These are phyloP conservation scores for Fusarium papillatum DNA, from an alignment of 2,329 filamentous ascomycete species.

Conservation along the genomic window DNA sequence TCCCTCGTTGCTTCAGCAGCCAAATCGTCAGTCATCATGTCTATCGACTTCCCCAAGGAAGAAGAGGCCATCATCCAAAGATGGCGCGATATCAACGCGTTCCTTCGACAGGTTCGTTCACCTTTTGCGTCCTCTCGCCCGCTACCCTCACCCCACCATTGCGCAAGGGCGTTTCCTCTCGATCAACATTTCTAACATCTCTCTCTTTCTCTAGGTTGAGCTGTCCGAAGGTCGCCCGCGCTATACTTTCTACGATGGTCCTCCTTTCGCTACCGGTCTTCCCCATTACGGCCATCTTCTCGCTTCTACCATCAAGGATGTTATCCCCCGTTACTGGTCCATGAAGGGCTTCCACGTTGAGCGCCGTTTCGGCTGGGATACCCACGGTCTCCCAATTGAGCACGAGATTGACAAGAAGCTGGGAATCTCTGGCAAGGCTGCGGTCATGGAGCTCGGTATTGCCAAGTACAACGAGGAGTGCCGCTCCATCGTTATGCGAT, in stretches of 20 bases:
- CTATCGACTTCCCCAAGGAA: conserved; percentile 93
- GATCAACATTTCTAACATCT: conserved; percentile 12
- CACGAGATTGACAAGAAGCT: conserved; percentile 98
- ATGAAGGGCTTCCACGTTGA: conserved; percentile 97
- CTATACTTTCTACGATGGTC: conserved; percentile 96
- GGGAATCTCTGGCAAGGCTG: conserved; percentile 88
- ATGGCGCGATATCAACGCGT: conserved; percentile 95
- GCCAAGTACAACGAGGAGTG: conserved; percentile 94
- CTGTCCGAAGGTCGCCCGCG: conserved; percentile 85
- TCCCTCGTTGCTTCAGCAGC: conserved; percentile 14
- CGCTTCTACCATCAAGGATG: conserved; percentile 96
- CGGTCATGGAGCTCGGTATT: conserved; percentile 88
- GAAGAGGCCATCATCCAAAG: conserved; percentile 87
- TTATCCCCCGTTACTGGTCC: conserved; percentile 96
- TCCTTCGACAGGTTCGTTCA: conserved; percentile 79
- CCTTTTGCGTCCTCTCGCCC: background rate
- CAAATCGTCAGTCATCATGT: conserved; percentile 66
- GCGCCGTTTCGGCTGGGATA: conserved; percentile 94
- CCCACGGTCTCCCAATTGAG: conserved; percentile 94
- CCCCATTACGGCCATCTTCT: conserved; percentile 81
- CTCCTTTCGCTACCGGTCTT: conserved; percentile 81
- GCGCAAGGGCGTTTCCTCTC: background rate
- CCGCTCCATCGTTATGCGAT: conserved; percentile 93
- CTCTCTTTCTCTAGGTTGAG: conserved; percentile 65
- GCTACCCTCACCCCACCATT: background rate